A percentile compares a stretch with the other conserved stretches of the same genome.
These are phyloP conservation scores for Magnaporthiopsis poae DNA, from an alignment of 2,329 filamentous ascomycete genomes.

Conservation along the genomic window DNA sequence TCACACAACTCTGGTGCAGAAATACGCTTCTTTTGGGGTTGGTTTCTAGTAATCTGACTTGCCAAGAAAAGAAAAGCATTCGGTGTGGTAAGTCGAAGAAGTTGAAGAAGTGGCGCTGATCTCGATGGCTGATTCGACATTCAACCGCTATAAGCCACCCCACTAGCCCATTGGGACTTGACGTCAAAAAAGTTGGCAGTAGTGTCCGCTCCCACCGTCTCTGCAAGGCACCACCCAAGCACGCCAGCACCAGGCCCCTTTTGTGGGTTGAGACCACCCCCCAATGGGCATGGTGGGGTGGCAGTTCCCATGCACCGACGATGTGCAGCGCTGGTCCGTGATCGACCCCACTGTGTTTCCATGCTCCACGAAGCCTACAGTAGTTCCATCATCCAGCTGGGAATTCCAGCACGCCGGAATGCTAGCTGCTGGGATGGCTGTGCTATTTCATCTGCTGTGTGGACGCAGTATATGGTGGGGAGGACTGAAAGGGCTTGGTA, in stretches of 20 bases:
- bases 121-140: neutral
- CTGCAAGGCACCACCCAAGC: neutral
- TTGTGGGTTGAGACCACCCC: neutral
- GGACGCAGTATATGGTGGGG: neutral
- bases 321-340: neutral
- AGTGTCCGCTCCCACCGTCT: neutral
- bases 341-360: neutral
- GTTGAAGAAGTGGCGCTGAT: too few species aligned
- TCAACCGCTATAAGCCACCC: neutral
- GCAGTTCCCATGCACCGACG: neutral
- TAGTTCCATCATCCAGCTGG: neutral
- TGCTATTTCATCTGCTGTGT: neutral
- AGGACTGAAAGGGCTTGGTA: neutral
- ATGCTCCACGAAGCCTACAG: neutral
- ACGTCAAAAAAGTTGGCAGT: neutral
- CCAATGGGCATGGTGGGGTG: neutral
- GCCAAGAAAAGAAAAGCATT: too few species aligned
- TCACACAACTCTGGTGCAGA: too few species aligned
- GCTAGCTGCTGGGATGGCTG: neutral
- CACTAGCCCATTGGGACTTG: neutral
- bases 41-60: too few species aligned
- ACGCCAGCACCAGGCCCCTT: neutral
- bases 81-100: too few species aligned
- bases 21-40: too few species aligned
- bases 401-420: neutral